Percentiles rank a stretch among this genome's conserved stretches.
phyloP scores from a whole-genome alignment of 176 grass and related monocot species.

The Oryza glaberrima region DNA sequence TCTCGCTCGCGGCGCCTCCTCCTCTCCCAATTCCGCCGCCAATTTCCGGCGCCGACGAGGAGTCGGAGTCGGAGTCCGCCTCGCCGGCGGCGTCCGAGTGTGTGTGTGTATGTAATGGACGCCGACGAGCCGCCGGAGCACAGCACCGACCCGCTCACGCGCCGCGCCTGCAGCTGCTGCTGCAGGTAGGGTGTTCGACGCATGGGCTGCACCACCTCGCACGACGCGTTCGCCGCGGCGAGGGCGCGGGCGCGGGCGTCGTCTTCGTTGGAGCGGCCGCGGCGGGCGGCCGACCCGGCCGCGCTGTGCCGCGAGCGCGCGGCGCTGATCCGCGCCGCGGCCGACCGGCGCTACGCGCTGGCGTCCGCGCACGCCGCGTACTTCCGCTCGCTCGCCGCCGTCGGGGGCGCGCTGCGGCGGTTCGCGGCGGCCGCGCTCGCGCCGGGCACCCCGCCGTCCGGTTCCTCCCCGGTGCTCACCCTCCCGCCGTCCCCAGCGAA shows the following conservation, averaged over 20 bases:
- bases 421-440: constrained; percentile 68
- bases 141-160: background rate
- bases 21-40: background rate
- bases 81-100: background rate
- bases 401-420: constrained; percentile 64
- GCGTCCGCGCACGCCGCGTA: constrained; percentile 82
- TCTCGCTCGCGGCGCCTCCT: background rate
- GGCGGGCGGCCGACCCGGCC: constrained; percentile 39
- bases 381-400: constrained; percentile 59
- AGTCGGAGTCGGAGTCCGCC: background rate
- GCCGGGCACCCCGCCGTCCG: constrained; percentile 24
- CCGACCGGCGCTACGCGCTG: constrained; percentile 57
- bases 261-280: background rate
- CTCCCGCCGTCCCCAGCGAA: constrained; percentile 71
- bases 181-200: constrained; percentile 38
- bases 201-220: constrained; percentile 74
- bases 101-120: constrained; percentile 39
- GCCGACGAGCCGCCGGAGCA: constrained; percentile 48
- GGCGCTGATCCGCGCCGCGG: constrained; percentile 63
- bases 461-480: constrained; percentile 70
- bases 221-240: constrained; percentile 44
- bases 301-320: constrained; percentile 69
- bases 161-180: background rate
- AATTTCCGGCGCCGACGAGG: background rate
- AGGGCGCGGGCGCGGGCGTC: constrained; percentile 1